phyloP scores from a whole-genome alignment of 163 green algal species.

The Smithsoniella earleae region DNA sequence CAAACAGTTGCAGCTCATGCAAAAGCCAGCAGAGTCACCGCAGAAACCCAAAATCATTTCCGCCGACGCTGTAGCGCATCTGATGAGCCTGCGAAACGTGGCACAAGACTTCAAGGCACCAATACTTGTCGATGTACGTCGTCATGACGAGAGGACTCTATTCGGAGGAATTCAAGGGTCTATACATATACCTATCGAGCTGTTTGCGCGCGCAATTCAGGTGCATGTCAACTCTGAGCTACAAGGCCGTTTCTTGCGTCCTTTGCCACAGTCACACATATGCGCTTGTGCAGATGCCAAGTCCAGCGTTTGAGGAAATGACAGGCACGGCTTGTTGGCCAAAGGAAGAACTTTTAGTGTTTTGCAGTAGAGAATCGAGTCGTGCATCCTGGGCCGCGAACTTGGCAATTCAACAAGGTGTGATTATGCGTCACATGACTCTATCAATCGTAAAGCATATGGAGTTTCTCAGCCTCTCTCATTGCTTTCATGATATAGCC shows the following conservation, averaged over 20 bases:
- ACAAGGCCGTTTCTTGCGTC: too few species aligned
- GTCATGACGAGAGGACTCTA: constrained; percentile 23
- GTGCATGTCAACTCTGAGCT: too few species aligned
- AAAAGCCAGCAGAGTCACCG: too few species aligned
- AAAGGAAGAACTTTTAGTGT: constrained; percentile 11
- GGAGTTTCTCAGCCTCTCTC: too few species aligned
- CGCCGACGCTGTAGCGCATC: neutral
- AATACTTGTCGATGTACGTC: constrained; percentile 14
- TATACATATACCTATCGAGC: constrained; percentile 9
- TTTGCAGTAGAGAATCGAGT: neutral
- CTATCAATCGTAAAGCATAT: too few species aligned
- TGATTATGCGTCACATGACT: too few species aligned
- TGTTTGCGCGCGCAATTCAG: neutral
- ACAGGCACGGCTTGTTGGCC: neutral
- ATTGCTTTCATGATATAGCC: too few species aligned
- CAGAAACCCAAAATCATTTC: too few species aligned
- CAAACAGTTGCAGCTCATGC: too few species aligned
- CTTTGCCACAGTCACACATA: too few species aligned
- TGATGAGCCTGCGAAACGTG: neutral
- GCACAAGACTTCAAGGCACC: neutral
- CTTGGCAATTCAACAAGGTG: constrained; percentile 2
- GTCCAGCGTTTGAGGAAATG: constrained; percentile 5
- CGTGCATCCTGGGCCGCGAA: constrained; percentile 10
- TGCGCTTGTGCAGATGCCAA: too few species aligned
- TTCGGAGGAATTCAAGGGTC: constrained; percentile 9